Percentiles rank a stretch among this genome's conserved stretches.
Conservation (phyloP, 1,284 basidiomycete genomes). For the Apiotrichum sp. region DNA sequence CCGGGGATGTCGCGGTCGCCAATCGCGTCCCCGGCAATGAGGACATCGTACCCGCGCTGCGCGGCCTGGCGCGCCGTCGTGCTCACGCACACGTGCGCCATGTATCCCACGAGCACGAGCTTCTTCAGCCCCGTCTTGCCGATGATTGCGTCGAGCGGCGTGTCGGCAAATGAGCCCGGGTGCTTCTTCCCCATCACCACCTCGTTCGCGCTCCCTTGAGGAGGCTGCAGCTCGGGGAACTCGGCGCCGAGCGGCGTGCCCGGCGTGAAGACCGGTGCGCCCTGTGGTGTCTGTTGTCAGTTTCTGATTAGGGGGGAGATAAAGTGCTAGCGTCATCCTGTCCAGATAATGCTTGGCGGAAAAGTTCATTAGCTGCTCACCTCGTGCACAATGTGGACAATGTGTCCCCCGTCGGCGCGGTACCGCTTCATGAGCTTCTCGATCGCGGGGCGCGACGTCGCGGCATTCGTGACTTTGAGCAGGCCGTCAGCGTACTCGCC, state of each 20-base stretch:
- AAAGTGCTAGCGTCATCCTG: no score
- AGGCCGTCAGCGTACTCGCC: constrained; percentile 27
- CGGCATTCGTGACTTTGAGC: constrained; percentile 17
- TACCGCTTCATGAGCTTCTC: constrained; percentile 18
- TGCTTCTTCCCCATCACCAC: constrained; percentile 17
- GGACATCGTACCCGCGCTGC: constrained; percentile 22
- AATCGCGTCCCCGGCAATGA: constrained; percentile 23
- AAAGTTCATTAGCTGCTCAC: background rate
- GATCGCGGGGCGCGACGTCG: constrained; percentile 18
- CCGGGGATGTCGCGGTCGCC: constrained; percentile 30
- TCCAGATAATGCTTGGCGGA: no score
- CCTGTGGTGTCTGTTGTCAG: constrained; percentile 13
- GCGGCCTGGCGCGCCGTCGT: constrained; percentile 26
- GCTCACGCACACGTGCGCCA: constrained; percentile 29
- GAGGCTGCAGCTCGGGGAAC: constrained; percentile 21
- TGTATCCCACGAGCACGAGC: constrained; percentile 24
- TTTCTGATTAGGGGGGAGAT: no score
- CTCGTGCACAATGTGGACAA: constrained; percentile 25
- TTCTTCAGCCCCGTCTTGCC: constrained; percentile 17
- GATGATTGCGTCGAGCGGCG: constrained; percentile 20
- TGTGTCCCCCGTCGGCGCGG: constrained; percentile 13
- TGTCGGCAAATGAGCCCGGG: constrained; percentile 27
- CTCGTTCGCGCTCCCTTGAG: constrained; percentile 9
- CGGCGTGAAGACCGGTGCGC: constrained; percentile 27
- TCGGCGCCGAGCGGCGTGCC: constrained; percentile 22